Percentiles rank a stretch among this genome's conserved stretches.
Evolutionary conservation across 768 basidiomycete genomes (phyloP).

Genomic region (Calocybe gangraenosa): DNA sequence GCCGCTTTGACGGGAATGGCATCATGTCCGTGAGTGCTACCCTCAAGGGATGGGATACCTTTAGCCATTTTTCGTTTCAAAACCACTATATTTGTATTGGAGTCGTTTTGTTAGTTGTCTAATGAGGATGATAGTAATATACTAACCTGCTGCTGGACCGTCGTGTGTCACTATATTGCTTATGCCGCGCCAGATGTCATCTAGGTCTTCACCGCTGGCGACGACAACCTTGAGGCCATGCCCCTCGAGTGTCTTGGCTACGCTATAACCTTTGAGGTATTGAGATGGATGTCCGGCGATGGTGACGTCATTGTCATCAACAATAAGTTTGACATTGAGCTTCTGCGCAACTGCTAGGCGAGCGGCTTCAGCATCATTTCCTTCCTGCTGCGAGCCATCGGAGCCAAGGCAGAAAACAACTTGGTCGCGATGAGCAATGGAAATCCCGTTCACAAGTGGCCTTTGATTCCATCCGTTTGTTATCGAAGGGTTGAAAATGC

Average conservation of each 20-base stretch:
- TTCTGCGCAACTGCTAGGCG: slow-evolving; percentile 80
- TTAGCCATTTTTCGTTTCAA: slow-evolving; percentile 67
- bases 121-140: neutral
- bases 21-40: slow-evolving; percentile 77
- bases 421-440: slow-evolving; percentile 74
- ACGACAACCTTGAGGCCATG: slow-evolving; percentile 77
- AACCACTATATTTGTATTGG: slow-evolving; percentile 53
- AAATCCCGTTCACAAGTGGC: slow-evolving; percentile 81
- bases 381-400: slow-evolving; percentile 89
- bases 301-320: slow-evolving; percentile 90
- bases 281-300: slow-evolving; percentile 89
- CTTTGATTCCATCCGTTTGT: no score
- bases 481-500: no score
- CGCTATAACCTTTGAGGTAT: slow-evolving; percentile 76
- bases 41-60: slow-evolving; percentile 72
- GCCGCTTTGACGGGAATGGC: slow-evolving; percentile 82
- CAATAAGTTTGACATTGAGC: slow-evolving; percentile 80
- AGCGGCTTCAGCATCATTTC: slow-evolving; percentile 88
- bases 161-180: slow-evolving; percentile 48
- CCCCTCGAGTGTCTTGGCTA: slow-evolving; percentile 69
- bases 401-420: slow-evolving; percentile 82
- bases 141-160: slow-evolving; percentile 77
- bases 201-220: slow-evolving; percentile 76
- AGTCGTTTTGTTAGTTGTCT: neutral
- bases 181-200: slow-evolving; percentile 70